Conservation (phyloP, 805 yeast species). For the Ogataea ramenticola region DNA sequence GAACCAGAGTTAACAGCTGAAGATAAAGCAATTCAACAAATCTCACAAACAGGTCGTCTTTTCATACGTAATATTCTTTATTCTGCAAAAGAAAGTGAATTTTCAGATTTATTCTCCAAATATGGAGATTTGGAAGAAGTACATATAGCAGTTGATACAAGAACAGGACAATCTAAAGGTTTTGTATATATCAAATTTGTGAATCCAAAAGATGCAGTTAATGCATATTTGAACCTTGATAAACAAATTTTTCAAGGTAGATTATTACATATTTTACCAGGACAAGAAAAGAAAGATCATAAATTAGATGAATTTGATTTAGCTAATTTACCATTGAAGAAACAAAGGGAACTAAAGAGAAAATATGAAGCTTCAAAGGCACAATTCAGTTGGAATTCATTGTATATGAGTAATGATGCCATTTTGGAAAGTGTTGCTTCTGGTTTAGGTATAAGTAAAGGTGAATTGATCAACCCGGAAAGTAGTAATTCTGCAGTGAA, state of each 20-base stretch:
- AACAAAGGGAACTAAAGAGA: constrained; percentile 77
- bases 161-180: constrained; percentile 88
- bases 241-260: constrained; percentile 93
- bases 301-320: constrained; percentile 85
- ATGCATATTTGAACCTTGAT: constrained; percentile 69
- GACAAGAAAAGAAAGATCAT: constrained; percentile 73
- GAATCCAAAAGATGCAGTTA: constrained; percentile 64
- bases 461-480: constrained; percentile 82
- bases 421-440: constrained; percentile 84
- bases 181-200: constrained; percentile 77
- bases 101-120: constrained; percentile 50
- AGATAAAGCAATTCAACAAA: constrained; percentile 41
- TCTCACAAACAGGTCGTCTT: constrained; percentile 67
- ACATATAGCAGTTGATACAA: constrained; percentile 85
- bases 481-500: constrained; percentile 85
- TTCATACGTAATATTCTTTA: constrained; percentile 84
- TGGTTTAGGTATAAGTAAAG: constrained; percentile 74
- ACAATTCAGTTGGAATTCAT: constrained; percentile 92
- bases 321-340: constrained; percentile 85
- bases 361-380: constrained; percentile 79
- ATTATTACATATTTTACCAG: constrained; percentile 82
- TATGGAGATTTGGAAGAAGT: constrained; percentile 82
- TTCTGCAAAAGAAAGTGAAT: constrained; percentile 73
- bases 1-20: constrained; percentile 29
- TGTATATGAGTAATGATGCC: constrained; percentile 86